Percentiles rank a stretch among this genome's conserved stretches.
phyloP scores from a whole-genome alignment of 2,329 filamentous ascomycete species.

The Drechslerella coelobrocha region DNA sequence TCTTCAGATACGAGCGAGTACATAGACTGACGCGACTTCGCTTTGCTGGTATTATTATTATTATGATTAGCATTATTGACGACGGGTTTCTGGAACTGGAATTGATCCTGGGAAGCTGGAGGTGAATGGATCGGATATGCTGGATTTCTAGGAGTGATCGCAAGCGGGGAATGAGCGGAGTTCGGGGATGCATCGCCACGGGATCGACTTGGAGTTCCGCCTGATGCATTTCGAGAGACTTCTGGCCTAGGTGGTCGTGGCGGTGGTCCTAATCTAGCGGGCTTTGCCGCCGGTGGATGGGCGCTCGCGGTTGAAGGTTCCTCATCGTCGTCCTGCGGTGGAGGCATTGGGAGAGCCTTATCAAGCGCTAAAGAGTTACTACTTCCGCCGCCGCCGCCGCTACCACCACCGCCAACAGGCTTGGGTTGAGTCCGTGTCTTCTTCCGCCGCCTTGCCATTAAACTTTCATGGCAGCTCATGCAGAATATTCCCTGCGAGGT shows the following conservation, averaged over 20 bases:
- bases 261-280: conserved; percentile 51
- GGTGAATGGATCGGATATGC: conserved; percentile 42
- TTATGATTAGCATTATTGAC: conserved; percentile 25
- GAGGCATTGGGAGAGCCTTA: conserved; percentile 55
- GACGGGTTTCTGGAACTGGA: conserved; percentile 22
- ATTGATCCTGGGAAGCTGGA: conserved; percentile 31
- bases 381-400: no score
- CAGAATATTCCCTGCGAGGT: conserved; percentile 99
- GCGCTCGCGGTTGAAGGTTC: conserved; percentile 42
- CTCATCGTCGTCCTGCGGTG: conserved; percentile 54
- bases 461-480: conserved; percentile 96
- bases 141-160: conserved; percentile 34
- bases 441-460: conserved; percentile 92
- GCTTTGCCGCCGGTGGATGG: conserved; percentile 22
- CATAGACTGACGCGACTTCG: conserved; percentile 47
- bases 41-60: conserved; percentile 47
- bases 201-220: conserved; percentile 23
- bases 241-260: conserved; percentile 40
- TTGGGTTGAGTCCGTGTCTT: conserved; percentile 70
- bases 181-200: conserved; percentile 47
- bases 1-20: conserved; percentile 46
- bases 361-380: conserved; percentile 54
- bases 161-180: conserved; percentile 34
- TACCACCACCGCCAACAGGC: no score
- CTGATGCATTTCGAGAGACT: conserved; percentile 40